Conservation (phyloP, 495 filamentous ascomycete species). For the Lasiosphaeria hispida region DNA sequence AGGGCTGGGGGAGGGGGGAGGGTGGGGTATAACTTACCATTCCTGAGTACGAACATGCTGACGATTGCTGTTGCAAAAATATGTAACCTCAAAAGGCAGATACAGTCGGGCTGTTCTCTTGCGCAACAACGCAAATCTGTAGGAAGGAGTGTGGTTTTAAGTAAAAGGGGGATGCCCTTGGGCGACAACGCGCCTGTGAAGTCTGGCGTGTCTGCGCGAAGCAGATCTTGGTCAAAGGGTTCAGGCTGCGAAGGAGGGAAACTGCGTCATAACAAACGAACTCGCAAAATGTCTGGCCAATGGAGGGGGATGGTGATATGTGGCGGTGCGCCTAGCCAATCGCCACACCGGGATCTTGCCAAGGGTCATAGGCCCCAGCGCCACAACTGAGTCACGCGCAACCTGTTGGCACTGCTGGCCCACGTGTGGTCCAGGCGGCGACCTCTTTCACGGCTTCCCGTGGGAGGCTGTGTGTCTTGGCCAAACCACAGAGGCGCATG, state of each 20-base stretch:
- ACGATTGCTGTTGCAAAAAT: slow-evolving; percentile 3
- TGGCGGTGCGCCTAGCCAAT: slow-evolving; percentile 25
- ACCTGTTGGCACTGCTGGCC: background rate
- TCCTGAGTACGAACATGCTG: slow-evolving; percentile 33
- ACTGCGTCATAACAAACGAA: slow-evolving; percentile 35
- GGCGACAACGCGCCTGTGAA: slow-evolving; percentile 10
- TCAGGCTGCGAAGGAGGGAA: slow-evolving; percentile 2
- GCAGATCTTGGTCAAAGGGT: slow-evolving; percentile 22
- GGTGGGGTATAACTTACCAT: slow-evolving; percentile 28
- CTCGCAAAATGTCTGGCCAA: slow-evolving; percentile 17
- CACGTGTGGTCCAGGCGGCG: background rate
- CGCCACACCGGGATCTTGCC: slow-evolving; percentile 5
- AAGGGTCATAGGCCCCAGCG: background rate
- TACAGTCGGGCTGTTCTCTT: too few relatives aligned
- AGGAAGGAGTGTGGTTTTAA: background rate
- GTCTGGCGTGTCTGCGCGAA: slow-evolving; percentile 2
- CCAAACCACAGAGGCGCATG: too few relatives aligned
- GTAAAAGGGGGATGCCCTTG: background rate
- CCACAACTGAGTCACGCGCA: slow-evolving; percentile 9
- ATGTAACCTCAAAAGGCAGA: background rate
- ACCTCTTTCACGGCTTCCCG: too few relatives aligned
- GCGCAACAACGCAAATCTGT: too few relatives aligned
- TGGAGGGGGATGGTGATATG: slow-evolving; percentile 19
- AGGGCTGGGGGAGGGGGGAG: background rate
- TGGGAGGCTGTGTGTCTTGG: too few relatives aligned